Base-by-base conservation (phyloP, 2,329 filamentous ascomycete species). In the Biscogniauxia sp. region DNA sequence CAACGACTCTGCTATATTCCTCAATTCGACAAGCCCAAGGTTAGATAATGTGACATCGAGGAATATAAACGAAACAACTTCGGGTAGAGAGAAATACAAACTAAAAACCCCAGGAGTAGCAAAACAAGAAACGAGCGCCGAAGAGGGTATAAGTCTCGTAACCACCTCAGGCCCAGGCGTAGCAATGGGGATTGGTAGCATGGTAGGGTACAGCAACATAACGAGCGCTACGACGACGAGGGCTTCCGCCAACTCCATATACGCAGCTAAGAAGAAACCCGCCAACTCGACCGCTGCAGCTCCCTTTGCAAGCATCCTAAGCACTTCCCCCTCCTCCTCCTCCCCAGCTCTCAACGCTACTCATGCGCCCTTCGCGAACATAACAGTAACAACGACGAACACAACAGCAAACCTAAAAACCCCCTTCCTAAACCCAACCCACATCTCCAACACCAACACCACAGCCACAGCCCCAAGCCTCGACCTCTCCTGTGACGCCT, bases 401-500 rank as follows among this genome's bases (percentile, higher is more conserved):
- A 61, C 17, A 5, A 23, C 23, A 5, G 5, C 13, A 2, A 54
- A 32, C 32, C 20, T 50, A 17, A 45, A 50, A 26, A 32, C 50
- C 37, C 55, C 50, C n/a, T 60, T 56, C 57, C 53, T 56, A 37
- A 62, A 59, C 51, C 45, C 60, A 7, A 62, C 63, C 51, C 20
- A 53, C 26, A 56, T 23, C 13, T 13, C 55, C 9, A 64, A 61
- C n/a, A 65, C 61, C n/a, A 52, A 63, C 15, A 55, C 63, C 13
- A 41, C 66, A 1, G 63, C 67, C 25, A 5, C 65, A 11, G 61
- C 64, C 1, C 49, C 63, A 11, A 65, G 63, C 3, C n/a, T 63
- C 55, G 56, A 71, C 55, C 57, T 52, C 25, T 63, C 67, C 41
- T 73, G 72, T 66, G 66, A 68, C 20, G 61, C 68, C 51, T 67